Evolutionary conservation across 78 protist genomes (phyloP), one percentile per base, ranked within the genome.

Genomic region (Cyanophora paradoxa): DNA sequence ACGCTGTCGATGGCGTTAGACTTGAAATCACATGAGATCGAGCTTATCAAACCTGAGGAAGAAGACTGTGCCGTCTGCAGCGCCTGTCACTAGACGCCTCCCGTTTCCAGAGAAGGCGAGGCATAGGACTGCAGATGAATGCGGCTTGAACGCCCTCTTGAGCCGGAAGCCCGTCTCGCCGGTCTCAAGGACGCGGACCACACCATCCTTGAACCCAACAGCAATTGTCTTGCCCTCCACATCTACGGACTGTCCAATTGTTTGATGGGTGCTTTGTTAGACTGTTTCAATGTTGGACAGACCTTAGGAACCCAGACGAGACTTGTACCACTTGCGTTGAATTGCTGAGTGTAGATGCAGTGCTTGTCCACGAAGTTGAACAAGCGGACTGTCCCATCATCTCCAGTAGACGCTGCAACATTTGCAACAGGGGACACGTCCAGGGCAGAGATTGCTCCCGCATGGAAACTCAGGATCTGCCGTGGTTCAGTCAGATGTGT

Each of bases 351-450:
- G 44, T n/a, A n/a, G 30, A 19, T 6, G 31, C n/a, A n/a, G 26
- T 37, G 24, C 63, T 13, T 19, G 14, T 30, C 31, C 26, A 68
- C 70, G 39, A 69, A 66, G 33, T 72, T 68, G 48, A 28, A 76
- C 46, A 82, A n/a, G n/a, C 87, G 69, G n/a, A 89, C 54, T 5
- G 64, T 7, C 16, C 87, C 90, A 77, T 85, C 90, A 0, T 17
- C 22, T 19, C 89, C 92, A 13, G 72, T 61, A 0, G 79, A 40
- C 20, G 34, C 73, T 14, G 56, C 70, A 44, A 28, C 22, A 72
- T 72, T 81, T 24, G 3, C 3, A 20, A 8, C 8, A 11, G 79
- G 86, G 8, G 78, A 69, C n/a, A 65, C 30, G 36, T 61, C 36
- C 10, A 54, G 4, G 41, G 74, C 89, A 37, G 11, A 22, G 66